phyloP scores from a whole-genome alignment of 192 early-diverging fungal species.

The Coemansia sp. region DNA sequence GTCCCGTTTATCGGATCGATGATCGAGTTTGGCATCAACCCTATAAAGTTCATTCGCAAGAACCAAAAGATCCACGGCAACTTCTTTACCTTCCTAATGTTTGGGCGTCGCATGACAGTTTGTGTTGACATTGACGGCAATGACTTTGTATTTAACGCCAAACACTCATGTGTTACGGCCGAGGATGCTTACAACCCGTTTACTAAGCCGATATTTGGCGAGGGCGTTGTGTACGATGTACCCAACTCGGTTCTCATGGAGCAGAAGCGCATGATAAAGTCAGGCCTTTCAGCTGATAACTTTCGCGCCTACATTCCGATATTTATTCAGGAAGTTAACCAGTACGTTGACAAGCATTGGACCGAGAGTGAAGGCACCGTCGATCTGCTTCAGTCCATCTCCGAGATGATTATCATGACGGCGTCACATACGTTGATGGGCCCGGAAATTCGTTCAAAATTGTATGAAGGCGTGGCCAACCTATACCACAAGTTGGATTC shows the following conservation, averaged over 20 bases:
- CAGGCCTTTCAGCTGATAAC: slow-evolving; percentile 81
- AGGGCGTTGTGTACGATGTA: slow-evolving; percentile 95
- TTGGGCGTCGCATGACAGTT: slow-evolving; percentile 87
- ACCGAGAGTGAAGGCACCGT: slow-evolving; percentile 56
- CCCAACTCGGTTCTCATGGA: slow-evolving; percentile 92
- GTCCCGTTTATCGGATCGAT: slow-evolving; percentile 89
- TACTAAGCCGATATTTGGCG: slow-evolving; percentile 93
- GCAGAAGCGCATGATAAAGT: slow-evolving; percentile 99
- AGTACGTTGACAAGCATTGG: slow-evolving; percentile 72
- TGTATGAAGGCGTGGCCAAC: slow-evolving; percentile 82
- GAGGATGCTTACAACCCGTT: slow-evolving; percentile 92
- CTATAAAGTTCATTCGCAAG: slow-evolving; percentile 83
- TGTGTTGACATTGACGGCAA: slow-evolving; percentile 90
- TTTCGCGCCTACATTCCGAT: slow-evolving; percentile 88
- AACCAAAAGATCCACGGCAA: slow-evolving; percentile 85
- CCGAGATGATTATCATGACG: slow-evolving; percentile 90
- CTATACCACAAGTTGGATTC: slow-evolving; percentile 93
- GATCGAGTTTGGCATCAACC: slow-evolving; percentile 83
- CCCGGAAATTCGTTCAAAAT: slow-evolving; percentile 82
- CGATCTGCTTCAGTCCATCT: slow-evolving; percentile 78
- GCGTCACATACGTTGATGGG: slow-evolving; percentile 94
- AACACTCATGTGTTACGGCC: slow-evolving; percentile 78
- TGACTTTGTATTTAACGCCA: slow-evolving; percentile 95
- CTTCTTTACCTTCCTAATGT: slow-evolving; percentile 89
- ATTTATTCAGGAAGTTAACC: slow-evolving; percentile 75